Conservation (phyloP, 345 rosid species). For the Gossypioides kirkii region DNA sequence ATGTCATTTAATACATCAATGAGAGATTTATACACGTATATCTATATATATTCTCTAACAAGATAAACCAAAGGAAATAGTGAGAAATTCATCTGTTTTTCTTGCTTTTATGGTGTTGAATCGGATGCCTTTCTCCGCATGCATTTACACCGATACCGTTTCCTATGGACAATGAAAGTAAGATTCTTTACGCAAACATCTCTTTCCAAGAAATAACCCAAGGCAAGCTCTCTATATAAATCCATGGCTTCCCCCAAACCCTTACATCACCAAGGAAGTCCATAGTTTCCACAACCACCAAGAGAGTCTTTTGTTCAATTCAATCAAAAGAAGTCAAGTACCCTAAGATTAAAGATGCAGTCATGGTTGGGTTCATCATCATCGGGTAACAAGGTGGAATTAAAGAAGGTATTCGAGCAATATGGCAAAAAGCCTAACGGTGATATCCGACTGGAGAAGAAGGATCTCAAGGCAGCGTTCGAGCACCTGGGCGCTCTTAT, state of each 20-base stretch:
- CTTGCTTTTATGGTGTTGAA: not conserved
- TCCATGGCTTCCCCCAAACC: not conserved
- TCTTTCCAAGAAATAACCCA: not conserved
- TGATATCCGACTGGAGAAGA: not conserved
- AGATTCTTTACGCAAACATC: not conserved
- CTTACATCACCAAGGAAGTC: not conserved
- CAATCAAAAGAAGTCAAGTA: not conserved
- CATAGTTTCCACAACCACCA: not conserved
- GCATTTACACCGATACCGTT: not conserved
- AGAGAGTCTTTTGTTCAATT: not conserved
- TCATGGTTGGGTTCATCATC: not conserved
- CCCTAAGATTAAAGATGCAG: not conserved
- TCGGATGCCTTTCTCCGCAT: not conserved
- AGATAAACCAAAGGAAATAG: too few species aligned
- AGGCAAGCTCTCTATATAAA: not conserved
- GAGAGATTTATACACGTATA: too few species aligned
- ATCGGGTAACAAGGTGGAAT: not conserved
- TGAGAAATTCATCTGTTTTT: too few species aligned
- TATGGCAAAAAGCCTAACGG: not conserved
- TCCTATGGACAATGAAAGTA: not conserved
- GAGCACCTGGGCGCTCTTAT: conserved; percentile 1
- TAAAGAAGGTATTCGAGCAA: not conserved
- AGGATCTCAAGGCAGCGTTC: not conserved
- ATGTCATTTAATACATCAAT: too few species aligned
- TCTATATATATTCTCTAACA: too few species aligned